Evolutionary conservation across 257 asterid genomes (phyloP), one percentile per base, ranked within the genome.

Genomic region (Leonotis leonurus): DNA sequence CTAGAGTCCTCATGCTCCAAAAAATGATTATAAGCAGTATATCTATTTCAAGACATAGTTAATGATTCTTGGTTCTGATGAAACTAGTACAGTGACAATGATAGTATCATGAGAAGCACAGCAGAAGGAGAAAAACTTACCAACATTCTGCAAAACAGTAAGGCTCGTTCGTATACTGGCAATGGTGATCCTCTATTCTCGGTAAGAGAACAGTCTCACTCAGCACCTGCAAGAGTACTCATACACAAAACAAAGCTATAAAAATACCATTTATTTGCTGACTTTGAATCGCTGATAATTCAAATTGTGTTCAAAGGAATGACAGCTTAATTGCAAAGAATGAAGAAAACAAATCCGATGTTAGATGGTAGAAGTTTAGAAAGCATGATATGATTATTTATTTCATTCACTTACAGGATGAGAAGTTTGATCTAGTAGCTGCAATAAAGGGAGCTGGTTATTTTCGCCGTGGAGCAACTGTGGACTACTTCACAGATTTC

Each of bases 401-500:
- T 52, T 13, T 32, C 3, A 32, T 66, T 24, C 32, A 37, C 32
- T 8, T 57, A 7, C 78, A 82, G 85, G 88, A 82, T 63, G 71
- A 75, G 18, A 68, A 44, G 49, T 70, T 80, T 49, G 80, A 80
- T 80, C 65, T 83, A 70, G 83, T 70, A 16, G 60, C 77, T 36
- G 68, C 74, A 49, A 69, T 83, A 51, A 79, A 70, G 61, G 60
- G 70, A 20, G 71, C 75, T 39, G 17, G 72, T 57, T 77, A 70
- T 65, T 82, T 79, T 60, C 81, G 77, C 29, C 81, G 83, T 32
- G 76, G 83, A 69, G 64, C 40, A 60, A 39, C 39, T 49, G 48
- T 56, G 18, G 88, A 80, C 37, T 74, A 72, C 27, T 71, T 78
- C 54, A 63, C 69, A 5, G 87, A 82, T 71, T 80, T 73, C 77